These are phyloP conservation scores for Chlorophyllum brunneum DNA, from an alignment of 768 basidiomycete genomes.

Conservation along the genomic window DNA sequence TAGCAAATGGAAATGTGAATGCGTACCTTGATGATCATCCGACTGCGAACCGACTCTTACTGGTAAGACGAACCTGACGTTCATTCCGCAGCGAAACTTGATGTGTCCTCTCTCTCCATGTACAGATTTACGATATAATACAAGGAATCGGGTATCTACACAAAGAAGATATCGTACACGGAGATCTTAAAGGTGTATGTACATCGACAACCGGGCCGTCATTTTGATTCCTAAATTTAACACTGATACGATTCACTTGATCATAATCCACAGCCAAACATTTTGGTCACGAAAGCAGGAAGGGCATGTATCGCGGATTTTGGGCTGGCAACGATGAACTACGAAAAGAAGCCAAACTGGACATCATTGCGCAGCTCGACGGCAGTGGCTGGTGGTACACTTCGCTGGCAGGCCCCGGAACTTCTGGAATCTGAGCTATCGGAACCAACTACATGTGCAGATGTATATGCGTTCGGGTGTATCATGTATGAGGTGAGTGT, in stretches of 20 bases:
- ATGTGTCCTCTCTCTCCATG: background rate
- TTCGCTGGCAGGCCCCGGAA: conserved; percentile 21
- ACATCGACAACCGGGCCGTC: background rate
- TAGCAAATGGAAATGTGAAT: conserved; percentile 29
- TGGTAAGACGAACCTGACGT: too few species aligned
- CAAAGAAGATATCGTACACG: conserved; percentile 32
- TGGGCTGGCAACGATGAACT: conserved; percentile 32
- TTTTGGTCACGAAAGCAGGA: conserved; percentile 37
- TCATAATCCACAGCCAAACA: conserved; percentile 33
- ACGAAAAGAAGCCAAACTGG: conserved; percentile 18
- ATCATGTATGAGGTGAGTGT: conserved; percentile 16
- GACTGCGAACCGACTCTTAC: conserved; percentile 14
- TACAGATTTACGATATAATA: conserved; percentile 27
- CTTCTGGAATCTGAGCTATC: conserved; percentile 8
- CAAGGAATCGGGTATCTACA: conserved; percentile 29
- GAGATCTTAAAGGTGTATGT: conserved; percentile 30
- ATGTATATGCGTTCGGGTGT: conserved; percentile 18
- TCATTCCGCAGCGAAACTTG: background rate
- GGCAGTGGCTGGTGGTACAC: conserved; percentile 5
- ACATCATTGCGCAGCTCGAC: conserved; percentile 16
- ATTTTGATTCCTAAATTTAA: background rate
- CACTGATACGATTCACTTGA: background rate
- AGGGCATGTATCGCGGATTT: conserved; percentile 50
- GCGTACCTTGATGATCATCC: conserved; percentile 20
- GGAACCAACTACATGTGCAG: conserved; percentile 11